Base-by-base conservation (phyloP, 148 eudicot genomes). In the Rhododendron kiyosumense region DNA sequence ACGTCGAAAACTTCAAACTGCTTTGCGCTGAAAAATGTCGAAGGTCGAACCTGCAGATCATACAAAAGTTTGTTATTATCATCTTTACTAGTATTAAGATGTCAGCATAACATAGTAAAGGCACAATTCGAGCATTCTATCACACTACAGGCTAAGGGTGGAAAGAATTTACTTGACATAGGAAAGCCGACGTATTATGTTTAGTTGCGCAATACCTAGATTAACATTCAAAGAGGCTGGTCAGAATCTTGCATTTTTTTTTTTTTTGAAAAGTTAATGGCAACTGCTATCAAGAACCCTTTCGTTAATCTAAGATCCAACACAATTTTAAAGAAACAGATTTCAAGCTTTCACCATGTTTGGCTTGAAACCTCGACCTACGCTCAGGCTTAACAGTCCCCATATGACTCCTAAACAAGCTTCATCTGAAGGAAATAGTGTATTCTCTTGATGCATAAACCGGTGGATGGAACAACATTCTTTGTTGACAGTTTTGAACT, bases 1-100 rank as follows among this genome's bases (percentile, higher is more conserved):
- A 96, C 93, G 26, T 96, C 99, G 73, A 95, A 96, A 86, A 96
- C 99, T 91, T 96, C 99, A 85, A 93, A 96, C 84, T 96, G 99
- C 86, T 95, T 96, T 71, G 98, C 84, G 85, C 99, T 95, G 91
- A 96, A 96, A 88, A 96, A 96, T 43, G 99, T 96, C 38, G 96
- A 92, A 49, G 99, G 99, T 88, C 99, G 98, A 34, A 96, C 99
- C 99, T 96, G 94, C 85, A 87, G 59, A 71, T 78, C 48, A 74
- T 30, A 65, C 5, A 28, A 69, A 3, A 74, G 4, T 32, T 84
- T 26, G 9, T 52, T 45, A 76, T 34, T 7, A 49, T 18, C 65
- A 30, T 51, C 36, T 4, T 8, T 24, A 26, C 49, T 17, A 41
- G 8, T 41, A 26, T 78, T 38, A 78, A 69, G 48, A 17, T 20